Conservation (phyloP, 495 filamentous ascomycete species). For the Penicillium bovifimosum region DNA sequence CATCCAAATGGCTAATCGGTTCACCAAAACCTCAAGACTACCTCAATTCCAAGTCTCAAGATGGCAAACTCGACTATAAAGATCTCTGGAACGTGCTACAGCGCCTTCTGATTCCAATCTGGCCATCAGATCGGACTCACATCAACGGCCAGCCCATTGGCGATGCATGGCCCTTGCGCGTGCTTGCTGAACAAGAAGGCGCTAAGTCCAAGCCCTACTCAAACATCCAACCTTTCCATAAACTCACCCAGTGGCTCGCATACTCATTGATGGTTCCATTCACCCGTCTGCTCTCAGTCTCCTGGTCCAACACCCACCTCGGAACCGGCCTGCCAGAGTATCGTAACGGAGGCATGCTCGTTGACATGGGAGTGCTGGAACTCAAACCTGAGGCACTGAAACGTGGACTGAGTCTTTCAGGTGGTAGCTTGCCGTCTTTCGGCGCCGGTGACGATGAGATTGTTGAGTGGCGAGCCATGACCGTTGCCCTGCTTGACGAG, state of each 20-base stretch:
- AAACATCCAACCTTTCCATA: constrained; percentile 62
- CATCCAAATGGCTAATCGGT: background rate
- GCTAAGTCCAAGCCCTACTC: constrained; percentile 8
- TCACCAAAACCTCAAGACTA: constrained; percentile 37
- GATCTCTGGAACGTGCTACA: constrained; percentile 48
- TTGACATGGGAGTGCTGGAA: constrained; percentile 74
- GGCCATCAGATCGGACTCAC: constrained; percentile 50
- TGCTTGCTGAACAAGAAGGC: constrained; percentile 13
- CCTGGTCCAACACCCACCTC: constrained; percentile 71
- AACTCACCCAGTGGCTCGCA: constrained; percentile 83
- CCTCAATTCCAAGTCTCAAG: constrained; percentile 27
- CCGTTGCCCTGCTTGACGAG: constrained; percentile 77
- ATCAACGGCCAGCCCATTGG: constrained; percentile 48
- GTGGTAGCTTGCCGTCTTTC: constrained; percentile 70
- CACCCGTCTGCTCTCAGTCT: constrained; percentile 65
- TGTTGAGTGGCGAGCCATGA: constrained; percentile 81
- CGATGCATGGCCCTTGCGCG: constrained; percentile 50
- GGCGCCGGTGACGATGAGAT: constrained; percentile 76
- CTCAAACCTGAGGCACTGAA: constrained; percentile 63
- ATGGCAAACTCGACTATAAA: constrained; percentile 25
- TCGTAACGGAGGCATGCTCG: constrained; percentile 77
- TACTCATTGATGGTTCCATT: constrained; percentile 90
- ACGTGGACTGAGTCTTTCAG: constrained; percentile 40
- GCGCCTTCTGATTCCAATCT: constrained; percentile 46
- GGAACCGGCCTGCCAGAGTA: constrained; percentile 86